Evolutionary conservation across 1,284 basidiomycete genomes (phyloP).

Genomic region (Kwoniella shivajii): DNA sequence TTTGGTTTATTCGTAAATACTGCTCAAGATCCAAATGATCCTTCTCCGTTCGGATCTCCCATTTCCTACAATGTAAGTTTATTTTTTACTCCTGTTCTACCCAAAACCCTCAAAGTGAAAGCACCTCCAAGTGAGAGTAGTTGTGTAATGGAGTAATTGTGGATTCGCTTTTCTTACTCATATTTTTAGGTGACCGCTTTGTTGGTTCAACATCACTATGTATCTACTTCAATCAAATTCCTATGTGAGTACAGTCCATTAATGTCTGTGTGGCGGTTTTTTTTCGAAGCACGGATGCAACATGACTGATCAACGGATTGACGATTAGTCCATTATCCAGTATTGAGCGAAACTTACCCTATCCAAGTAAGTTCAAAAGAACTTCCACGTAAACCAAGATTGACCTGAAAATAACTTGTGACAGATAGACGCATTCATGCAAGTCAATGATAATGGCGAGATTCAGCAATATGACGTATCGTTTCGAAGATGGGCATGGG

Average conservation of each 20-base stretch:
- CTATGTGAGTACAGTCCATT: slow-evolving; percentile 10
- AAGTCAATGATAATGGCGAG: slow-evolving; percentile 20
- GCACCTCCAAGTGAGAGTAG: no score
- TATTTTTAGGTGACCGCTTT: slow-evolving; percentile 15
- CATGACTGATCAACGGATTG: no score
- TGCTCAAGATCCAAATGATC: slow-evolving; percentile 16
- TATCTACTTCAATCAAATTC: slow-evolving; percentile 20
- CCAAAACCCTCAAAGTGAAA: no score
- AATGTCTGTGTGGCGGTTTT: neutral
- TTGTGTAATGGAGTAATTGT: no score
- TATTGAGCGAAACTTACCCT: slow-evolving; percentile 17
- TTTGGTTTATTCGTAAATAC: slow-evolving; percentile 28
- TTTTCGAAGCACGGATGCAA: no score
- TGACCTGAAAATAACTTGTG: neutral
- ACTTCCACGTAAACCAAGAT: neutral
- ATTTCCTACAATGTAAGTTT: slow-evolving; percentile 21
- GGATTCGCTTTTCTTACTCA: no score
- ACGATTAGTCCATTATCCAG: slow-evolving; percentile 14
- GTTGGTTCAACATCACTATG: slow-evolving; percentile 17
- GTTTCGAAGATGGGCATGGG: slow-evolving; percentile 36
- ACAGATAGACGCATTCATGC: slow-evolving; percentile 24
- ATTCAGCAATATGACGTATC: slow-evolving; percentile 25
- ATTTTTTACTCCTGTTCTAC: no score
- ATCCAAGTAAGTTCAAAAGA: slow-evolving; percentile 15
- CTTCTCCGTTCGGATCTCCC: slow-evolving; percentile 22